These are phyloP conservation scores for Trypanosoma congolense DNA, from an alignment of 208 protist genomes.

Conservation along the genomic window DNA sequence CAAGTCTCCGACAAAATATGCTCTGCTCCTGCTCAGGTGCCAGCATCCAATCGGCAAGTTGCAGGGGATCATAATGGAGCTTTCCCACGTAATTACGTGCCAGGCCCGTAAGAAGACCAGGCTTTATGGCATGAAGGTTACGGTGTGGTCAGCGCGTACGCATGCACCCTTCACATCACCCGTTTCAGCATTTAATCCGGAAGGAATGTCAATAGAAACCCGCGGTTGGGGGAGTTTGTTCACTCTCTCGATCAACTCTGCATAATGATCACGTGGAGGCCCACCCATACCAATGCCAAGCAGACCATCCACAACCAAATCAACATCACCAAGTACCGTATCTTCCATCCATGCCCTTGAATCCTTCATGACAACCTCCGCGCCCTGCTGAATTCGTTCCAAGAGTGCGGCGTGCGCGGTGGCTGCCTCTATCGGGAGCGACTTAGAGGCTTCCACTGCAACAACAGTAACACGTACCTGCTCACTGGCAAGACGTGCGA, in stretches of 20 bases:
- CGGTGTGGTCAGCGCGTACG: slow-evolving; percentile 63
- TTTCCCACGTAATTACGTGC: slow-evolving; percentile 56
- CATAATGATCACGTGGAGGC: slow-evolving; percentile 54
- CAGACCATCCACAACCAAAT: slow-evolving; percentile 75
- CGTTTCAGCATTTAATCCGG: slow-evolving; percentile 79
- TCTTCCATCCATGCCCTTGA: neutral
- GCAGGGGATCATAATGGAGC: slow-evolving; percentile 69
- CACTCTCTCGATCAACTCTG: slow-evolving; percentile 38
- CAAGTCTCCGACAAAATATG: slow-evolving; percentile 41
- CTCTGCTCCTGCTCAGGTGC: slow-evolving; percentile 18
- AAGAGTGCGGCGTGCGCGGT: slow-evolving; percentile 36
- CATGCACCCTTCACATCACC: slow-evolving; percentile 52
- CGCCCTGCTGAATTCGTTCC: neutral
- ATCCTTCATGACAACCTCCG: slow-evolving; percentile 4
- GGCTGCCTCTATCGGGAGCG: slow-evolving; percentile 55
- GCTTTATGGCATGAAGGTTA: slow-evolving; percentile 83
- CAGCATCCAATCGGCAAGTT: slow-evolving; percentile 48
- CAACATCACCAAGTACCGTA: slow-evolving; percentile 22
- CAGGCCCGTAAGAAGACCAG: slow-evolving; percentile 66
- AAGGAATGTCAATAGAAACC: slow-evolving; percentile 82
- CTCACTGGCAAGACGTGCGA: slow-evolving; percentile 34
- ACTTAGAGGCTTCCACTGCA: slow-evolving; percentile 39
- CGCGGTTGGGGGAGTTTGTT: slow-evolving; percentile 51
- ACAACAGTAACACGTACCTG: slow-evolving; percentile 54
- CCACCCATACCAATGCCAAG: slow-evolving; percentile 74